A percentile compares a stretch with the other conserved stretches of the same genome.
Conservation (phyloP, 2,329 filamentous ascomycete species). For the Daldinia sp. region DNA sequence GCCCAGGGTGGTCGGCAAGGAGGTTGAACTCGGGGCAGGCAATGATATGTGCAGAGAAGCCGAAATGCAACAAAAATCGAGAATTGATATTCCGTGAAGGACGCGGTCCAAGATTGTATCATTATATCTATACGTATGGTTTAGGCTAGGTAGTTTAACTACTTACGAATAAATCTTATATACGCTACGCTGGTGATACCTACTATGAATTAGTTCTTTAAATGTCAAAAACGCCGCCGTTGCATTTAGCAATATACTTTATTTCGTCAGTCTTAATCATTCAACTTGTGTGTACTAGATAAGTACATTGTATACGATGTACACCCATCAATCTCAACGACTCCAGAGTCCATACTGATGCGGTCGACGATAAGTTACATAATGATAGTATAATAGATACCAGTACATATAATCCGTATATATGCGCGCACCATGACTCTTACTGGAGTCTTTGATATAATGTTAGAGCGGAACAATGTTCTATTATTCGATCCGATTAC, state of each 20-base stretch:
- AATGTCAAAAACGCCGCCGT: neutral
- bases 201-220: slow-evolving; percentile 1
- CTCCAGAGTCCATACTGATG: slow-evolving; percentile 5
- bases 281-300: neutral
- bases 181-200: neutral
- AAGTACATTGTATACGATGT: neutral
- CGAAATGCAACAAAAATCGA: slow-evolving; percentile 4
- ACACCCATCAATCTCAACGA: neutral
- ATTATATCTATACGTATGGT: neutral
- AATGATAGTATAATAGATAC: slow-evolving; percentile 35
- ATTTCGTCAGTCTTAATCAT: slow-evolving; percentile 8
- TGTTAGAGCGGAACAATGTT: slow-evolving; percentile 20
- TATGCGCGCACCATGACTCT: slow-evolving; percentile 33
- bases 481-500: slow-evolving; percentile 35
- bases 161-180: slow-evolving; percentile 2
- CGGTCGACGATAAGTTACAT: slow-evolving; percentile 31
- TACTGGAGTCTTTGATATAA: slow-evolving; percentile 12
- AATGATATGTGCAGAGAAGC: slow-evolving; percentile 13
- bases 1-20: slow-evolving; percentile 35
- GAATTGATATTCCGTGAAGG: slow-evolving; percentile 5
- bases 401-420: slow-evolving; percentile 21
- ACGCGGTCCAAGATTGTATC: neutral
- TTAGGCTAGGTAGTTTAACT: neutral
- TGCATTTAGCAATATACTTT: neutral
- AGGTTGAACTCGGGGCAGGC: slow-evolving; percentile 36